A percentile compares a stretch with the other conserved stretches of the same genome.
These are phyloP conservation scores for Agrocybe praecox DNA, from an alignment of 768 basidiomycete species.

Conservation along the genomic window DNA sequence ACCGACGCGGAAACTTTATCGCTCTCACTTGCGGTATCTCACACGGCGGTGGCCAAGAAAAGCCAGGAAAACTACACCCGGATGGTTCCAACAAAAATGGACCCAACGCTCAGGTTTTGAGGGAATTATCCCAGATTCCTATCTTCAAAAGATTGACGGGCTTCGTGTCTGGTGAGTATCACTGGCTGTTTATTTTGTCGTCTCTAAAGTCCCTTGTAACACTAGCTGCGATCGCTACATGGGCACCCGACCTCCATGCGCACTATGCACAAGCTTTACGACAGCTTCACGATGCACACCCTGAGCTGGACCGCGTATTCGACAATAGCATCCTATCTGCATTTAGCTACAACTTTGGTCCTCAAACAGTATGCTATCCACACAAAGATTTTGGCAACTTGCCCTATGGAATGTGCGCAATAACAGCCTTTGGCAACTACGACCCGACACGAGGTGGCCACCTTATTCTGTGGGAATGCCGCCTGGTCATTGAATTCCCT, in stretches of 20 bases:
- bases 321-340: background rate
- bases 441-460: conserved; percentile 1
- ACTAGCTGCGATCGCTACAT: conserved; percentile 2
- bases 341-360: conserved; percentile 1
- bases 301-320: background rate
- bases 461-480: conserved; percentile 3
- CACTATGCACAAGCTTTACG: background rate
- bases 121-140: background rate
- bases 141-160: conserved; percentile 4
- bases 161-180: conserved; percentile 6
- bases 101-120: background rate
- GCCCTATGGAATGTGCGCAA: conserved; percentile 2
- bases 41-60: conserved; percentile 1
- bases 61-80: conserved; percentile 2
- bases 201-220: no score
- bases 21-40: conserved; percentile 2
- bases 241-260: conserved; percentile 1
- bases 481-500: conserved; percentile 6
- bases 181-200: no score
- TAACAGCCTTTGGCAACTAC: conserved; percentile 3
- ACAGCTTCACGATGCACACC: background rate
- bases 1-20: conserved; percentile 1
- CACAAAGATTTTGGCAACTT: conserved; percentile 9
- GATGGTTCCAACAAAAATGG: background rate
- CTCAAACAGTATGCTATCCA: background rate